Evolutionary conservation across 257 asterid genomes (phyloP).

Genomic region (Solanum virginianum): DNA sequence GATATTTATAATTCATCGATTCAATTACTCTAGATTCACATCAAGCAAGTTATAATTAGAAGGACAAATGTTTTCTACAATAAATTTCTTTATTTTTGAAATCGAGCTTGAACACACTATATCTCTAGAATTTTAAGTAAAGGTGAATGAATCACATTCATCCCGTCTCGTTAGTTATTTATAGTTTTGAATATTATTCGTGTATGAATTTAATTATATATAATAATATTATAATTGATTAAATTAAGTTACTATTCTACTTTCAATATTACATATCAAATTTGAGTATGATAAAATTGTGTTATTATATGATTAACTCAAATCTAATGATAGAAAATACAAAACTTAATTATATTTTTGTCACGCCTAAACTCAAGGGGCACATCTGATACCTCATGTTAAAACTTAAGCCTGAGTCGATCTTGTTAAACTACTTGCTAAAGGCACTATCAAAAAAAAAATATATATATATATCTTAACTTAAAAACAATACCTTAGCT

Average conservation of each 20-base stretch:
- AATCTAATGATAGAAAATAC: not conserved
- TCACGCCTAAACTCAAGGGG: too few species aligned
- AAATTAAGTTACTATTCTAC: not conserved
- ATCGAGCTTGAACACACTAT: not conserved
- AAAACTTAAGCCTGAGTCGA: too few species aligned
- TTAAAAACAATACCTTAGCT: too few species aligned
- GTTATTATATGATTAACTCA: not conserved
- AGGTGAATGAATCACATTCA: not conserved
- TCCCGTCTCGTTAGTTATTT: not conserved
- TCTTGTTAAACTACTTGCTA: too few species aligned
- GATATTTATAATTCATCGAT: not conserved
- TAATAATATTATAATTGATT: not conserved
- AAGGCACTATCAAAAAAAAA: too few species aligned
- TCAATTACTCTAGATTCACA: not conserved
- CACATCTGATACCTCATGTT: too few species aligned
- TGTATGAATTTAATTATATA: not conserved
- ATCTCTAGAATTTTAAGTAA: not conserved
- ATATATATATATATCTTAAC: too few species aligned
- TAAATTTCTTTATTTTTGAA: not conserved
- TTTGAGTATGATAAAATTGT: not conserved
- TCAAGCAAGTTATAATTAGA: not conserved
- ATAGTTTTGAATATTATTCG: not conserved
- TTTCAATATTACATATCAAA: not conserved
- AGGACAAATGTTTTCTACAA: not conserved
- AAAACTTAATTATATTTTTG: too few species aligned